Base-by-base conservation (phyloP, 1,284 basidiomycete species). In the Apiotrichum siamense region DNA sequence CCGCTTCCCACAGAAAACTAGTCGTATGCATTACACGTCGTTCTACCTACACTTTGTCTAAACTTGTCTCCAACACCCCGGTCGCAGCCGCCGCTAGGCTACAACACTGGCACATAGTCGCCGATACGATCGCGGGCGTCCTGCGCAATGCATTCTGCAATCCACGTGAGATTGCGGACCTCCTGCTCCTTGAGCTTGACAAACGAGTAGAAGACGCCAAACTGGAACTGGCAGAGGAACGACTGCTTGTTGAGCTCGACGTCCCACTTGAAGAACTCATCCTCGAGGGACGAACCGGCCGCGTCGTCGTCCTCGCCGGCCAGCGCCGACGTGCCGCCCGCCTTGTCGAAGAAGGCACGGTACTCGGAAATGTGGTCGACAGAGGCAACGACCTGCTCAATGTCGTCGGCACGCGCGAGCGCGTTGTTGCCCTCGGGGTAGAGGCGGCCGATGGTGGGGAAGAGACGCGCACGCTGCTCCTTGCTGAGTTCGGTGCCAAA, bases 181-280 rank as follows among this genome's bases (percentile, higher is more conserved):
- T 99, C 96, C 78, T 99, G 96, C 78, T 99, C 96, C 80, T 98
- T 98, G 72, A 98, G 79, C 77, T 96, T 97, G 75, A 94, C 80
- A 67, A 92, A 94, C 66, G 84, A 85, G 72, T 93, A 97, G 73
- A 97, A 97, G 33, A 93, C 83, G 31, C 85, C 87, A 65, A 86
- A 86, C 73, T 93, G 89, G 79, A 93, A 94, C 77, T 96, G 92
- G 75, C 94, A 92, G 67, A 97, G 73, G 79, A 96, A 97, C 32
- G 88, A 83, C 63, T 85, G 81, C 77, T 94, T 94, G 80, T 97
- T 97, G 58, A 93, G 76, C 62, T 88, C 83, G 13, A 97, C 93
- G 72, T 98, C 94, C 65, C 85, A 83, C 59, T 84, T 82, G 81
- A 98, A 98, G 79, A 98, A 98, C 64, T 86, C 83, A 73, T 97